Evolutionary conservation across 306 rosid species (phyloP).

Genomic region (Malus sylvestris): DNA sequence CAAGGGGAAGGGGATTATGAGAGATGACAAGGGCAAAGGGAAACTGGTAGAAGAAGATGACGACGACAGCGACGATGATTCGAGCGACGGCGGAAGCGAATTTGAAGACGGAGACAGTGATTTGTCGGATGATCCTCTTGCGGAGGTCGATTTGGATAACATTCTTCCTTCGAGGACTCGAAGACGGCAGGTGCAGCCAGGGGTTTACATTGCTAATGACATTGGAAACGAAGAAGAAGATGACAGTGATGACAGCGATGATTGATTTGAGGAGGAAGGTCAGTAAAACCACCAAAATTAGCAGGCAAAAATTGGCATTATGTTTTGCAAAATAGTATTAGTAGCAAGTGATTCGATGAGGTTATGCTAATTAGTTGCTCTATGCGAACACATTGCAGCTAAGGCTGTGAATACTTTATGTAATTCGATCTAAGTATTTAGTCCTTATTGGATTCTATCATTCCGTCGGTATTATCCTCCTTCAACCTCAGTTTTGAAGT

Average conservation of each 20-base stretch:
- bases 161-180: conserved; percentile 91
- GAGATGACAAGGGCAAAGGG: conserved; percentile 77
- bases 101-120: conserved; percentile 55
- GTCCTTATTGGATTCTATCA: neutral
- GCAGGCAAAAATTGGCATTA: neutral
- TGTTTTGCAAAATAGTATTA: neutral
- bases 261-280: conserved; percentile 38
- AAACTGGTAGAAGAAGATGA: conserved; percentile 59
- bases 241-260: conserved; percentile 55
- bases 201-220: conserved; percentile 55
- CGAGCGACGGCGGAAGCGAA: conserved; percentile 41
- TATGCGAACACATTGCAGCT: neutral
- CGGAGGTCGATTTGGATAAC: conserved; percentile 89
- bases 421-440: neutral
- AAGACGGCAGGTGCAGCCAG: conserved; percentile 48
- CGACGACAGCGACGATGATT: conserved; percentile 28
- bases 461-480: neutral
- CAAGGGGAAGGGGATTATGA: conserved; percentile 69
- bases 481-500: neutral
- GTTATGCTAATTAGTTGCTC: neutral
- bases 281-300: conserved; percentile 23
- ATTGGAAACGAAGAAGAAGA: conserved; percentile 18
- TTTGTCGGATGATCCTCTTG: conserved; percentile 77
- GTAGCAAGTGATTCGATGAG: neutral
- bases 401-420: neutral